Evolutionary conservation across 1,284 basidiomycete genomes (phyloP).

Genomic region (Takashimella koratensis): DNA sequence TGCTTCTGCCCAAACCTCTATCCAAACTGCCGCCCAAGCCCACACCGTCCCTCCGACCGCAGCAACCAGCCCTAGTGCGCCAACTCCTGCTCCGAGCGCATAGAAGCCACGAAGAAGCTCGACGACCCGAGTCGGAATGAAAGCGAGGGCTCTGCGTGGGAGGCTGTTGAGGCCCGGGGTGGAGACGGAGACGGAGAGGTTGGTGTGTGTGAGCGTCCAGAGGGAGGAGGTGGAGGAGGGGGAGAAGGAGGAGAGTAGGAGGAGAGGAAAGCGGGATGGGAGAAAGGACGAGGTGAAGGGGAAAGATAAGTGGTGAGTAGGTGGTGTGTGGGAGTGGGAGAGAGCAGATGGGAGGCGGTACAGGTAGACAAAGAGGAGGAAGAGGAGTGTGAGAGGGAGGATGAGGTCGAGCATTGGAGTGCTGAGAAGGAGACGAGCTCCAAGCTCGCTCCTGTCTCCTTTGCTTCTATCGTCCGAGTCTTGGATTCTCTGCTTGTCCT

Average conservation of each 20-base stretch:
- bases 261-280: not conserved
- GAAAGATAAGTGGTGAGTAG: not conserved
- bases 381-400: slow-evolving; percentile 21
- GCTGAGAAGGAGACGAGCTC: no score
- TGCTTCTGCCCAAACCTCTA: slow-evolving; percentile 31
- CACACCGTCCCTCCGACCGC: slow-evolving; percentile 14
- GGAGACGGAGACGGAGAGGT: slow-evolving; percentile 9
- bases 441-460: no score
- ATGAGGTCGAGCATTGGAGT: slow-evolving; percentile 25
- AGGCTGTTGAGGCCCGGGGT: slow-evolving; percentile 26
- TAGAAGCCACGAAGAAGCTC: slow-evolving; percentile 14
- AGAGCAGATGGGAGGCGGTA: slow-evolving; percentile 5
- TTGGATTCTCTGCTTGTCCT: no score
- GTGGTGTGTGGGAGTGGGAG: slow-evolving; percentile 11
- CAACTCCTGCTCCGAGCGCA: slow-evolving; percentile 16
- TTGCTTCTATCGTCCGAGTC: no score
- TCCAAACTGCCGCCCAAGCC: slow-evolving; percentile 25
- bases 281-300: not conserved
- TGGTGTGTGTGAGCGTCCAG: not conserved
- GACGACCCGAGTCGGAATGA: not conserved
- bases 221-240: slow-evolving; percentile 4
- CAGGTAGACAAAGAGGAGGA: slow-evolving; percentile 14
- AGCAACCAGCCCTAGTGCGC: slow-evolving; percentile 9
- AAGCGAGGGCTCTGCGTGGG: slow-evolving; percentile 9
- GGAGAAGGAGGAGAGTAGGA: slow-evolving; percentile 3